Percentiles rank a stretch among this genome's conserved stretches.
Conservation (phyloP, 2,329 filamentous ascomycete genomes). For the Botrytis porri region DNA sequence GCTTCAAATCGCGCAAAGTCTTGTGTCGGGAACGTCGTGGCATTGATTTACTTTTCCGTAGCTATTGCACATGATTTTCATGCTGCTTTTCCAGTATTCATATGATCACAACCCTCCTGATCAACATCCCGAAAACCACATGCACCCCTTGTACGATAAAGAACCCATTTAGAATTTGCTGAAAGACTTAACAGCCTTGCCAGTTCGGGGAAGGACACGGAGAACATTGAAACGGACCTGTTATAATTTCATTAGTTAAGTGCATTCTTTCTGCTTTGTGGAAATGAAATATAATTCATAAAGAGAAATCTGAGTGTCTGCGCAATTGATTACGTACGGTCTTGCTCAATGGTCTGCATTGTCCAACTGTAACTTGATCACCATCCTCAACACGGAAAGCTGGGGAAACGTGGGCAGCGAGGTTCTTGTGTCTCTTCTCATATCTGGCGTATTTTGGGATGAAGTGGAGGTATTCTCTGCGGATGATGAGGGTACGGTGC, state of each 20-base stretch:
- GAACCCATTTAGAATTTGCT: constrained; percentile 80
- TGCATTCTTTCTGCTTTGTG: not conserved
- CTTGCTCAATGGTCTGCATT: constrained; percentile 99
- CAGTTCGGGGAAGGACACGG: constrained; percentile 93
- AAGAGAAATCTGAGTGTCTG: not conserved
- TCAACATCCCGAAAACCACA: constrained; percentile 37
- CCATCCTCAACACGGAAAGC: constrained; percentile 99
- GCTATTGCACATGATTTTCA: constrained; percentile 36
- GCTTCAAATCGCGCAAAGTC: not conserved
- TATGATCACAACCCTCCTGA: constrained; percentile 37
- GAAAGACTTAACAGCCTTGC: constrained; percentile 98
- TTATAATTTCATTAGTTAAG: not conserved
- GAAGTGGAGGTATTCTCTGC: constrained; percentile 99
- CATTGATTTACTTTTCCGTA: constrained; percentile 35
- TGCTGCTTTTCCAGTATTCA: constrained; percentile 31
- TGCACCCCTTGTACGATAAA: constrained; percentile 32
- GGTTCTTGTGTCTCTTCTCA: constrained; percentile 99
- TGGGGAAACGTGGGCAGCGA: constrained; percentile 96
- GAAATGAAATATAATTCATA: not conserved
- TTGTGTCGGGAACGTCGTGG: constrained; percentile 31
- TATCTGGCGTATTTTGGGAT: constrained; percentile 99
- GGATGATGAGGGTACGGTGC: constrained; percentile 99
- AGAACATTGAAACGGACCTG: constrained; percentile 99
- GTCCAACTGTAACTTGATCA: constrained; percentile 98
- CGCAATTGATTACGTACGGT: constrained; percentile 67